Evolutionary conservation across 805 yeast genomes (phyloP), one percentile per base, ranked within the genome.

Genomic region (Priceomyces carsonii): DNA sequence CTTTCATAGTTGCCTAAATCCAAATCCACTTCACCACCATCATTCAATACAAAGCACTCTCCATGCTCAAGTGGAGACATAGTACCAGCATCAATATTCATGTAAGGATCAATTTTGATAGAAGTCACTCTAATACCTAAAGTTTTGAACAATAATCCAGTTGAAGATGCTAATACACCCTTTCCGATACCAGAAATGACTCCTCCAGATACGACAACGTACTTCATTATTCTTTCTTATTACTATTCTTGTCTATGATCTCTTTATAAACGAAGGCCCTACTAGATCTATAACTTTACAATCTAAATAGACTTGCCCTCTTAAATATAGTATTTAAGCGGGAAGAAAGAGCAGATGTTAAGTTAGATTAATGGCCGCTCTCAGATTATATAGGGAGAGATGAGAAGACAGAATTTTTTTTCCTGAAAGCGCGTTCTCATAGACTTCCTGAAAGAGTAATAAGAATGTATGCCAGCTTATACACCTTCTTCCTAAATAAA

Each of bases 11-110:
- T 93, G 61, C 99, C 99, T 50, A 93, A 73, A 69, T 93, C 99
- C 59, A 93, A 77, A 69, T 93, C 99, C 30, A 91, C 96, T 69
- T 93, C 99, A 53, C 99, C 99, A 63, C 99, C 99, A 61, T 93
- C 99, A 62, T 91, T 86, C 57, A 93, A 75, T 35, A 93, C 98
- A 61, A 93, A 93, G 61, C 96, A 95, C 66, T 93, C 99, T 52
- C 99, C 99, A 60, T 93, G 99, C 66, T 93, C 99, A 58, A 93
- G 73, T 15, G 99, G 99, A 26, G 96, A 87, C 99, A 93, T 93
- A 29, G 99, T 93, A 53, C 99, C 99, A 25, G 99, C 99, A 70
- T 93, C 99, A 50, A 93, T 88, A 69, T 93, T 93, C 95, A 93
- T 86, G 68, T 93, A 93, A 26, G 99, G 99, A 70, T 93, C 99